Conservation (phyloP, 306 rosid species). For the Begonia loranthoides region DNA sequence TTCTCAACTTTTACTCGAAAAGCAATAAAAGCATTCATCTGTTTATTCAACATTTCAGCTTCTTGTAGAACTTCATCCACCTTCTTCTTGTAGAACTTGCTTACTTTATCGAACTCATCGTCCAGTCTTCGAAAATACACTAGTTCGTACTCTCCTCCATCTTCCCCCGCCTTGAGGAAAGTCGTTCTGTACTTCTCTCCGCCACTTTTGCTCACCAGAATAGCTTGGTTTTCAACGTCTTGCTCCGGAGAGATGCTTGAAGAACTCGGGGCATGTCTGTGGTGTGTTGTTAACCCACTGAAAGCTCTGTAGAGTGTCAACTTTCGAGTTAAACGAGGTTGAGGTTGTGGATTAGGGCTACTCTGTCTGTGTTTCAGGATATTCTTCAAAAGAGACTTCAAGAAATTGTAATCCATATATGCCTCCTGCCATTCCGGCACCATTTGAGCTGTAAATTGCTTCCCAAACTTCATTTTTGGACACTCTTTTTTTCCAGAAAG, state of each 20-base stretch:
- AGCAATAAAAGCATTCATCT: slow-evolving; percentile 54
- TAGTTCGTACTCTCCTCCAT: slow-evolving; percentile 29
- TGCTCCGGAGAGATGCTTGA: neutral
- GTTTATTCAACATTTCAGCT: slow-evolving; percentile 51
- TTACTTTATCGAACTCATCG: slow-evolving; percentile 56
- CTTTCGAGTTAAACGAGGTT: neutral
- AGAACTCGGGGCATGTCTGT: neutral
- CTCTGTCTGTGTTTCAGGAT: slow-evolving; percentile 17
- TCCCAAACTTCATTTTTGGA: slow-evolving; percentile 51
- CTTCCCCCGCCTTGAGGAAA: slow-evolving; percentile 27
- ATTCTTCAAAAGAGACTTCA: slow-evolving; percentile 39
- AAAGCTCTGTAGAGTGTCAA: neutral
- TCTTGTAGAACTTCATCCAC: slow-evolving; percentile 33
- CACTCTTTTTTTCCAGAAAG: neutral
- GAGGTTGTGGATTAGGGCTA: slow-evolving; percentile 10
- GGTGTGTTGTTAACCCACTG: neutral
- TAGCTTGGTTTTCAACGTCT: neutral
- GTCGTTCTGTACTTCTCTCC: slow-evolving; percentile 27
- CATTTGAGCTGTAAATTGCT: slow-evolving; percentile 44
- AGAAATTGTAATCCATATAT: slow-evolving; percentile 42
- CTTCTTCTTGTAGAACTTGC: slow-evolving; percentile 32
- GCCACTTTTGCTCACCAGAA: slow-evolving; percentile 7
- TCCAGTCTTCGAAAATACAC: slow-evolving; percentile 47
- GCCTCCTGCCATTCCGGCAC: slow-evolving; percentile 78
- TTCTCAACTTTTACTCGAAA: neutral